These are phyloP conservation scores for Camelina neglecta DNA, from an alignment of 345 rosid genomes.

Conservation along the genomic window DNA sequence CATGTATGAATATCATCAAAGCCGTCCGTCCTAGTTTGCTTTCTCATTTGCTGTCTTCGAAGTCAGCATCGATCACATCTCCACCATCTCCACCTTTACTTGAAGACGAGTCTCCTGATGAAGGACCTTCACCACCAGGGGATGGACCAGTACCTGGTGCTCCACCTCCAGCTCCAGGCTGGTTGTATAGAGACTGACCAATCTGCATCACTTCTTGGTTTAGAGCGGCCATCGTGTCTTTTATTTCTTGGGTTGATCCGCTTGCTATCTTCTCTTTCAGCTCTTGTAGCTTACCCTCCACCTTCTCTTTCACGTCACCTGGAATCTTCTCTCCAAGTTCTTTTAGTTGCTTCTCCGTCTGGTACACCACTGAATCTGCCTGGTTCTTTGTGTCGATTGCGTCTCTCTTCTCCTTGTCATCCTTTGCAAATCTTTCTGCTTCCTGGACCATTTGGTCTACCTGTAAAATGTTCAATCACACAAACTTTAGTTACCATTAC, in stretches of 20 bases:
- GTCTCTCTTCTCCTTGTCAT: constrained; percentile 96
- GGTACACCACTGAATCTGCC: constrained; percentile 89
- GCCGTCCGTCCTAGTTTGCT: constrained; percentile 2
- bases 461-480: constrained; percentile 47
- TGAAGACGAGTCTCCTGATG: constrained; percentile 50
- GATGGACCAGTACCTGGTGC: constrained; percentile 56
- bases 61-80: constrained; percentile 91
- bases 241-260: constrained; percentile 74
- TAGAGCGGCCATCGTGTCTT: constrained; percentile 83
- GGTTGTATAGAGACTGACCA: constrained; percentile 90
- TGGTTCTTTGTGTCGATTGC: constrained; percentile 98
- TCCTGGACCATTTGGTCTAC: constrained; percentile 89
- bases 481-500: constrained; percentile 1
- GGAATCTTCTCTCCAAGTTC: constrained; percentile 95
- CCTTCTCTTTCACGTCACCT: constrained; percentile 83
- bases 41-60: constrained; percentile 84
- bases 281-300: constrained; percentile 81
- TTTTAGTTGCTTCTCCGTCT: constrained; percentile 94
- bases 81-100: constrained; percentile 71
- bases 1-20: constrained; percentile 11
- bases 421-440: constrained; percentile 84
- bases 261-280: constrained; percentile 78
- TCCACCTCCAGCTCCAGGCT: constrained; percentile 70
- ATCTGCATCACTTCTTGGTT: constrained; percentile 97
- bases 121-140: constrained; percentile 66